phyloP scores from a whole-genome alignment of 2,329 filamentous ascomycete genomes.

The Botrytis galanthina region DNA sequence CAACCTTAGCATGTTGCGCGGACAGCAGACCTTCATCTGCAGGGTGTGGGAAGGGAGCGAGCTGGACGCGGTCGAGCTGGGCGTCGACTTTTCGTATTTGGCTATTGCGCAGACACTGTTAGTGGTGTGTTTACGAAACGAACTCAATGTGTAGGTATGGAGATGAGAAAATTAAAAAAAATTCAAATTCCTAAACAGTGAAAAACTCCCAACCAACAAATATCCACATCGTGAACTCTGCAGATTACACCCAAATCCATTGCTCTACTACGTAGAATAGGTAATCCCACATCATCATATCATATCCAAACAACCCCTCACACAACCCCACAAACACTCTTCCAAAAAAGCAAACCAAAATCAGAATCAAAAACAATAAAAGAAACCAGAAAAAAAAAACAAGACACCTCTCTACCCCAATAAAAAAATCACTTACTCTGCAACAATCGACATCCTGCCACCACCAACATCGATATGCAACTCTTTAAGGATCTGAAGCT shows the following conservation, averaged over 20 bases:
- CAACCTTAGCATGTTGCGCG: conserved; percentile 33
- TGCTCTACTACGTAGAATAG: neutral
- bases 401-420: neutral
- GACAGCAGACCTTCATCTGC: conserved; percentile 39
- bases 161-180: too few species aligned
- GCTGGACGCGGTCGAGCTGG: conserved; percentile 62
- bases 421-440: conserved; percentile 43
- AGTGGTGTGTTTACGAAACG: neutral
- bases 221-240: neutral
- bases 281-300: neutral
- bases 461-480: conserved; percentile 23
- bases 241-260: neutral
- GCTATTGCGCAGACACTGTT: conserved; percentile 22
- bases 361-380: neutral
- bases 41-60: conserved; percentile 45
- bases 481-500: neutral
- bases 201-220: too few species aligned
- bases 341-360: neutral
- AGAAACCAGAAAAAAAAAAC: neutral
- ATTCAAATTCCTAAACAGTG: neutral
- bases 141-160: neutral
- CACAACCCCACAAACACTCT: neutral
- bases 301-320: neutral
- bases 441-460: conserved; percentile 46
- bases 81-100: conserved; percentile 63